Conservation (phyloP, 192 early-diverging fungal genomes). For the Umbelopsis isabellina region DNA sequence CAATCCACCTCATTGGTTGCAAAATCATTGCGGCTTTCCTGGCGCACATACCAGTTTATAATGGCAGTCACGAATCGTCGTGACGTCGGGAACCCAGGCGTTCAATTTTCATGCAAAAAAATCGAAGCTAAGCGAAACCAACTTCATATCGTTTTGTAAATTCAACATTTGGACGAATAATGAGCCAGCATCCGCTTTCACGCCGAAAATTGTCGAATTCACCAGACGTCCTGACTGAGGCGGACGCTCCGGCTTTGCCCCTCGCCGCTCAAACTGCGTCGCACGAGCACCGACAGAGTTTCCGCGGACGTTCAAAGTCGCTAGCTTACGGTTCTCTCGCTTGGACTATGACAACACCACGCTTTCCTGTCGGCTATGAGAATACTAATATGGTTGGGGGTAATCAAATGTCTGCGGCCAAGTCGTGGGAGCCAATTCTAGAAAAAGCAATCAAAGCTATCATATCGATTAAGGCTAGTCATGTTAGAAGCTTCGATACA, state of each 20-base stretch:
- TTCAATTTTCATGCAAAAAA: background rate
- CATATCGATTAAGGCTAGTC: conserved; percentile 76
- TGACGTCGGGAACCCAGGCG: background rate
- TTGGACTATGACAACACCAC: conserved; percentile 19
- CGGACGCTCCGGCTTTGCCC: background rate
- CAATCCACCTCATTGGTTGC: too few species aligned
- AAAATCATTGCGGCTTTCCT: too few species aligned
- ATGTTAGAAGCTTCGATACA: conserved; percentile 79
- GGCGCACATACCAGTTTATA: too few species aligned
- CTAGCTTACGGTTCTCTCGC: conserved; percentile 32
- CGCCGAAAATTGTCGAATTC: conserved; percentile 5
- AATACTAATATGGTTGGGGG: background rate
- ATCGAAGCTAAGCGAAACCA: background rate
- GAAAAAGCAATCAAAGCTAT: conserved; percentile 76
- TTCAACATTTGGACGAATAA: background rate
- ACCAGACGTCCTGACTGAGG: conserved; percentile 12
- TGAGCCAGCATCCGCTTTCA: conserved; percentile 16
- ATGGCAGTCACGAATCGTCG: too few species aligned
- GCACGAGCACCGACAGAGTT: conserved; percentile 16
- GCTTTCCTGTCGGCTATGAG: conserved; percentile 22
- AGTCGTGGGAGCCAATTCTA: conserved; percentile 71
- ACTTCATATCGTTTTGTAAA: background rate
- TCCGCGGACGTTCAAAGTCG: conserved; percentile 41
- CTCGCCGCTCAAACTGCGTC: background rate
- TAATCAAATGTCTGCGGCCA: conserved; percentile 4